Conservation (phyloP, 345 rosid genomes). For the Excoecaria agallocha region DNA sequence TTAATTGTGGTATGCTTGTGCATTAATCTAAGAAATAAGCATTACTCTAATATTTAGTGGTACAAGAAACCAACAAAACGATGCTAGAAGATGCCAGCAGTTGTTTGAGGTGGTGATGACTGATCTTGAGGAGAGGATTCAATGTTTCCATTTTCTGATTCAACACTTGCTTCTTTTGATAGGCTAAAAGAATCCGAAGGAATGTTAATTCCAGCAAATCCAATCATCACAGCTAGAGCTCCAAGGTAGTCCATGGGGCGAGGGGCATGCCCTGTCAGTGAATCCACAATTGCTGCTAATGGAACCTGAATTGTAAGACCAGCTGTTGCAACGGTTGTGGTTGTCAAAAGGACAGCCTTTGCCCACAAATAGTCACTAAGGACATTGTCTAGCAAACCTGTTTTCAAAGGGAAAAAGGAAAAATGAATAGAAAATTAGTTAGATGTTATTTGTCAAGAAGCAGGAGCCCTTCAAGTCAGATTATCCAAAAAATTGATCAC, state of each 20-base stretch:
- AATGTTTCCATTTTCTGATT: constrained; percentile 37
- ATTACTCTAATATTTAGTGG: not conserved
- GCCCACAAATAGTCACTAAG: constrained; percentile 95
- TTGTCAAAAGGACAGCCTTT: constrained; percentile 84
- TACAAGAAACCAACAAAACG: not conserved
- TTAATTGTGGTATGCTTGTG: not conserved
- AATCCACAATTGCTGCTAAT: constrained; percentile 81
- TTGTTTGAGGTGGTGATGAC: constrained; percentile 7
- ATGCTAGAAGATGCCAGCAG: constrained; percentile 23
- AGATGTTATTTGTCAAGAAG: not conserved
- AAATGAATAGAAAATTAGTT: constrained; percentile 1
- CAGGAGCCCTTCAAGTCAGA: not conserved
- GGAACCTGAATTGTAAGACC: constrained; percentile 97
- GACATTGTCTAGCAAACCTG: constrained; percentile 90
- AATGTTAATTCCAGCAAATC: constrained; percentile 83
- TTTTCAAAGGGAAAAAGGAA: not conserved
- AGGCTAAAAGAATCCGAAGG: constrained; percentile 50
- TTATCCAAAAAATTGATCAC: not conserved
- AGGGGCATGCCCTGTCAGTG: constrained; percentile 67
- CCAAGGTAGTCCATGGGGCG: constrained; percentile 70
- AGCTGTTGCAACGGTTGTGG: constrained; percentile 90
- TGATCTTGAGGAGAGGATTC: constrained; percentile 23
- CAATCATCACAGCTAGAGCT: constrained; percentile 80
- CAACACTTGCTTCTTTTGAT: constrained; percentile 43
- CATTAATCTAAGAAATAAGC: too few relatives aligned